Percentiles rank a stretch among this genome's conserved stretches.
Evolutionary conservation across 2,329 filamentous ascomycete genomes (phyloP).

Genomic region (Phialophora expanda): DNA sequence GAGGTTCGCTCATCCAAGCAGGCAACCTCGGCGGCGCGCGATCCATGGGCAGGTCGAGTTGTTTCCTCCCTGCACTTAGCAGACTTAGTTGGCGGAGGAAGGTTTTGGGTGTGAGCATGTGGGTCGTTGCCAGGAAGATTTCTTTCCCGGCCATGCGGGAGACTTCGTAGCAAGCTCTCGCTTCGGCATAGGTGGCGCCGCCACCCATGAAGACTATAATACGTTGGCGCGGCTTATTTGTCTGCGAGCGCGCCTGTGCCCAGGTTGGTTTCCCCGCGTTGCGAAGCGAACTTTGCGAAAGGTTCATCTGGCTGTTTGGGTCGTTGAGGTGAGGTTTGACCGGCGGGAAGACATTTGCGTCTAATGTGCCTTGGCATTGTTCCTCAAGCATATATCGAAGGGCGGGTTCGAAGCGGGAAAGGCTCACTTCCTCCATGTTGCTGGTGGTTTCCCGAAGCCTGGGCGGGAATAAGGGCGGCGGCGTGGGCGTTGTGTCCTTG

Average conservation of each 20-base stretch:
- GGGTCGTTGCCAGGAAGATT: constrained; percentile 84
- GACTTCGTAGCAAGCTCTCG: constrained; percentile 85
- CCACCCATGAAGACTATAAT: constrained; percentile 95
- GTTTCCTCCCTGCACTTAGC: constrained; percentile 73
- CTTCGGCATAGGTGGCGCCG: constrained; percentile 91
- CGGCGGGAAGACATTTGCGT: constrained; percentile 71
- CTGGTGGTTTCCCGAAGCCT: constrained; percentile 45
- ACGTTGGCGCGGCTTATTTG: constrained; percentile 81
- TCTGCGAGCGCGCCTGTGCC: constrained; percentile 79
- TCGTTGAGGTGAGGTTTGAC: constrained; percentile 68
- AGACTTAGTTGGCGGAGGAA: constrained; percentile 85
- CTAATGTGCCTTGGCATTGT: constrained; percentile 69
- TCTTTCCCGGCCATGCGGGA: constrained; percentile 75
- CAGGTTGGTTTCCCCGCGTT: constrained; percentile 87
- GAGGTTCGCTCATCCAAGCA: constrained; percentile 72
- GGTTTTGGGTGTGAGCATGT: constrained; percentile 86
- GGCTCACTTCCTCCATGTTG: constrained; percentile 71
- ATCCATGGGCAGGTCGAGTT: constrained; percentile 80
- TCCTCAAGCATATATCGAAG: constrained; percentile 84
- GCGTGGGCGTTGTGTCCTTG: constrained; percentile 74
- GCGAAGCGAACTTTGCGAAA: constrained; percentile 74
- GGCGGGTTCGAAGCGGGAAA: constrained; percentile 85
- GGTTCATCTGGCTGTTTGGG: constrained; percentile 56
- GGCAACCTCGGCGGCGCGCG: constrained; percentile 81
- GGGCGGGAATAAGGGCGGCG: constrained; percentile 69